Percentiles rank a stretch among this genome's conserved stretches.
Evolutionary conservation across 1,139 yeast genomes (phyloP).

Genomic region (Hanseniaspora uvarum): DNA sequence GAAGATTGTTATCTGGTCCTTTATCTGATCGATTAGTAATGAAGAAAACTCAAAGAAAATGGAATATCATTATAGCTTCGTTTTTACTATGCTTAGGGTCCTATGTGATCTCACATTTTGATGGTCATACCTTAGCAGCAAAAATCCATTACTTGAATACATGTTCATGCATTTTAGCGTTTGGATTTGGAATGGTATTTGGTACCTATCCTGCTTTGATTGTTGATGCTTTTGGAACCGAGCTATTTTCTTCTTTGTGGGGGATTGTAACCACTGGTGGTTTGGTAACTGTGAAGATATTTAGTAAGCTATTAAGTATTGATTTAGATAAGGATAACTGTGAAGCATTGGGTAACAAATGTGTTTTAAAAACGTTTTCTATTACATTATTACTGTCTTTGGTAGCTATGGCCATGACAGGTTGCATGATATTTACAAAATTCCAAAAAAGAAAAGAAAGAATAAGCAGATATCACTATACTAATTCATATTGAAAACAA

Average conservation of each 20-base stretch:
- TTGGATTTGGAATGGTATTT: constrained; percentile 70
- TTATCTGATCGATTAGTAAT: constrained; percentile 51
- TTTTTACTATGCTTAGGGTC: constrained; percentile 38
- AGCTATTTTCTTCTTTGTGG: constrained; percentile 70
- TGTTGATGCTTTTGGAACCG: constrained; percentile 67
- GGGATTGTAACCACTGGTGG: constrained; percentile 59
- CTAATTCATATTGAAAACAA: background rate
- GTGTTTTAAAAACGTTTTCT: constrained; percentile 28
- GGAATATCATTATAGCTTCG: constrained; percentile 53
- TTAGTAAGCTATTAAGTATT: constrained; percentile 34
- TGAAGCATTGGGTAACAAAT: constrained; percentile 22
- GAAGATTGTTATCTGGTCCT: constrained; percentile 60
- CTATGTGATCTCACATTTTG: background rate
- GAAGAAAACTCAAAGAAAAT: constrained; percentile 49
- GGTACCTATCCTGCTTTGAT: constrained; percentile 74
- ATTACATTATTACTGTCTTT: constrained; percentile 21
- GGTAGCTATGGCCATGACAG: constrained; percentile 20
- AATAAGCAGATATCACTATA: background rate
- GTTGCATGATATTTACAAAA: constrained; percentile 17
- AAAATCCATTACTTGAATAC: constrained; percentile 30
- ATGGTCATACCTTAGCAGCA: background rate
- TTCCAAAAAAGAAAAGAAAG: constrained; percentile 14
- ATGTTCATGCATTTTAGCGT: constrained; percentile 56
- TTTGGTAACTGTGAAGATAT: constrained; percentile 32
- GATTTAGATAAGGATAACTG: constrained; percentile 36